Percentiles rank a stretch among this genome's conserved stretches.
These are phyloP conservation scores for Zasmidium citrigriseum DNA, from an alignment of 2,329 filamentous ascomycete genomes.

Conservation along the genomic window DNA sequence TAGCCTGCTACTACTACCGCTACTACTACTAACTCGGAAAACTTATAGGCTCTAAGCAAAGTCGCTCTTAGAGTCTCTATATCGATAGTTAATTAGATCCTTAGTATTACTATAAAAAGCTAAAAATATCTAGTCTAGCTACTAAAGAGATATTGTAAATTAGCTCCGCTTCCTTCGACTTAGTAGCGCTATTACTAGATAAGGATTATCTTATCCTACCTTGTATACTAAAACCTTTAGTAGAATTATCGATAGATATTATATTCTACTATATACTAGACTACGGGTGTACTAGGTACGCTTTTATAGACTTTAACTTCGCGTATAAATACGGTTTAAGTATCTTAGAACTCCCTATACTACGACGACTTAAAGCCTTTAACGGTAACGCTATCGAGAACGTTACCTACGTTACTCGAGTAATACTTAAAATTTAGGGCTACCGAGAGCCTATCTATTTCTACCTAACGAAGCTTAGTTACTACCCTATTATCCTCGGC, in stretches of 20 bases:
- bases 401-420: background rate
- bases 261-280: background rate
- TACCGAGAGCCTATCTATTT: background rate
- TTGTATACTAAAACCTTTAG: background rate
- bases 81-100: background rate
- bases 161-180: background rate
- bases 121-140: too few species aligned
- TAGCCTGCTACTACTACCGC: too few species aligned
- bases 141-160: background rate
- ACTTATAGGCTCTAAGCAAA: background rate
- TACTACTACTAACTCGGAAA: background rate
- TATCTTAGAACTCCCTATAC: background rate
- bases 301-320: background rate
- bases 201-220: background rate
- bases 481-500: background rate
- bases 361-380: background rate
- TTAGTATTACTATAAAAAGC: background rate
- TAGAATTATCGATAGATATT: background rate
- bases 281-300: background rate
- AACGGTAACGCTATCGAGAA: background rate
- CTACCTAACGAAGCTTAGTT: background rate
- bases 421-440: background rate
- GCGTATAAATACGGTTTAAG: background rate
- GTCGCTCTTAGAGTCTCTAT: background rate
- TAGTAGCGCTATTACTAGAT: too few species aligned